A percentile compares a stretch with the other conserved stretches of the same genome.
These are phyloP conservation scores for Pontederia crassipes DNA, from an alignment of 176 grass and related monocot species.

Conservation along the genomic window DNA sequence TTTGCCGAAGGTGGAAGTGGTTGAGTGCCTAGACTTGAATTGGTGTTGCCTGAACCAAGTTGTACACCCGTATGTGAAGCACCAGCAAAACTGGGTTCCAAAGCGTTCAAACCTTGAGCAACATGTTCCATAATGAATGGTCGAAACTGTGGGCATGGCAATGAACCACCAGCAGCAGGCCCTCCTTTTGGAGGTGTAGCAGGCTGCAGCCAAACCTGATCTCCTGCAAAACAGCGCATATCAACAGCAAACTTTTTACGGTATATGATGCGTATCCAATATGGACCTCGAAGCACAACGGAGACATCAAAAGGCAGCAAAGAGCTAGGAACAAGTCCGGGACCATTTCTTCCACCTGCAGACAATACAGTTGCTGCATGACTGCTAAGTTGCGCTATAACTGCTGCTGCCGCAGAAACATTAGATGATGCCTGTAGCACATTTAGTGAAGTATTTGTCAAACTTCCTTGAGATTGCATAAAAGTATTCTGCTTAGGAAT, in stretches of 20 bases:
- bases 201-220: constrained; percentile 98
- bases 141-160: constrained; percentile 94
- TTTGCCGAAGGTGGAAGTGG: constrained; percentile 32
- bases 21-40: constrained; percentile 32
- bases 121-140: constrained; percentile 99
- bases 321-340: constrained; percentile 97
- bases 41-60: constrained; percentile 31
- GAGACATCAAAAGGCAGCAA: constrained; percentile 98
- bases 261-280: constrained; percentile 99
- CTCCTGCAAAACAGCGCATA: constrained; percentile 97
- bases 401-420: constrained; percentile 20
- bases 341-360: constrained; percentile 60
- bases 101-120: constrained; percentile 97
- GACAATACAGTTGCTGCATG: constrained; percentile 80
- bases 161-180: constrained; percentile 79
- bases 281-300: constrained; percentile 88
- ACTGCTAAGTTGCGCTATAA: constrained; percentile 54
- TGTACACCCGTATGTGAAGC: constrained; percentile 41
- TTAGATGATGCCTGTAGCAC: constrained; percentile 34
- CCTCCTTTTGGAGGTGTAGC: constrained; percentile 97
- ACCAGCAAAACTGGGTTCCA: constrained; percentile 66
- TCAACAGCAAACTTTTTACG: constrained; percentile 98
- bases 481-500: constrained; percentile 46
- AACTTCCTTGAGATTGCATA: constrained; percentile 28
- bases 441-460: constrained; percentile 62